Conservation (phyloP, 306 rosid species). For the Lagenaria siceraria region DNA sequence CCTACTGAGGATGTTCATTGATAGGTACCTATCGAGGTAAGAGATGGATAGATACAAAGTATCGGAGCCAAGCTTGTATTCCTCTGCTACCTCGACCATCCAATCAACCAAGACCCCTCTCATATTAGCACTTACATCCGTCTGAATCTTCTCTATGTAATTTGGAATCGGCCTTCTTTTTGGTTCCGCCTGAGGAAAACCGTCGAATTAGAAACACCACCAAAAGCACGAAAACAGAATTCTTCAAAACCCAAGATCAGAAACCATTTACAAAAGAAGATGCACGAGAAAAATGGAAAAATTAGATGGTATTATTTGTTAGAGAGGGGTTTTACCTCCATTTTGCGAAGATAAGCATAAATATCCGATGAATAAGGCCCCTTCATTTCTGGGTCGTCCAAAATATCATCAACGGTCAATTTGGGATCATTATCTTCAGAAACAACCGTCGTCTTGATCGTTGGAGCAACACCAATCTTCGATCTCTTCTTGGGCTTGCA, state of each 20-base stretch:
- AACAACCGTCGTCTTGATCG: not conserved
- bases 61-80: conserved; percentile 63
- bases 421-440: not conserved
- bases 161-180: conserved; percentile 49
- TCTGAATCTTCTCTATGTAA: conserved; percentile 56
- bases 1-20: conserved; percentile 28
- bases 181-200: conserved; percentile 37
- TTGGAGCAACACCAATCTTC: not conserved
- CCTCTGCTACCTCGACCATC: conserved; percentile 90
- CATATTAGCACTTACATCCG: conserved; percentile 57
- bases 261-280: not conserved
- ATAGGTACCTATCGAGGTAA: conserved; percentile 56
- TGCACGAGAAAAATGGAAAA: not conserved
- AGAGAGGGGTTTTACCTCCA: conserved; percentile 42
- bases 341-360: conserved; percentile 45
- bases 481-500: not conserved
- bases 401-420: not conserved
- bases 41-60: conserved; percentile 49
- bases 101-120: conserved; percentile 77
- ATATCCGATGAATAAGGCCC: conserved; percentile 56
- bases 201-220: not conserved
- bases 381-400: conserved; percentile 47
- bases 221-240: not conserved
- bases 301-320: not conserved
- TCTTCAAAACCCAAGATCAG: not conserved